phyloP scores from a whole-genome alignment of 169 alveolate genomes.

The Eimeria acervulina region DNA sequence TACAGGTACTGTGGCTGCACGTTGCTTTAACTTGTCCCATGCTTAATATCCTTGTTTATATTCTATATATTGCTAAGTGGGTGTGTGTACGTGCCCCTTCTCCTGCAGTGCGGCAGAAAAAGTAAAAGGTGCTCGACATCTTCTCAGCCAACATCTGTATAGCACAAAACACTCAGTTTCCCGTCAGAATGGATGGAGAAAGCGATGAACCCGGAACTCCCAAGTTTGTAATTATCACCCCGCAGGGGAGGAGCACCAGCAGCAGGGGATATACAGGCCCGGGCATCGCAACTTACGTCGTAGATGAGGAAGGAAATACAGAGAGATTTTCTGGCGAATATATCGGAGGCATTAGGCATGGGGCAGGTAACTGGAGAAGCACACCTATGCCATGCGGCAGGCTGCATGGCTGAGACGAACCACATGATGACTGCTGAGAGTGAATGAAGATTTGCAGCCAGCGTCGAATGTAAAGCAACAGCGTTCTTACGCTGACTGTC shows the following conservation, averaged over 20 bases:
- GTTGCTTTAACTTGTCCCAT: neutral
- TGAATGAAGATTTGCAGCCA: neutral
- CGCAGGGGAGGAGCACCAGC: slow-evolving; percentile 55
- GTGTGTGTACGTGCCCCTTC: neutral
- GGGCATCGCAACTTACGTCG: slow-evolving; percentile 64
- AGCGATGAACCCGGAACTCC: slow-evolving; percentile 25
- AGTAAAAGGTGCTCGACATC: neutral
- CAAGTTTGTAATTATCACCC: slow-evolving; percentile 53
- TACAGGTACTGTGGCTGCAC: neutral
- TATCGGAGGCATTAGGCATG: slow-evolving; percentile 72
- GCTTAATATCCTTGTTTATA: neutral
- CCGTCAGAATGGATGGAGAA: slow-evolving; percentile 40
- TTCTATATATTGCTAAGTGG: neutral
- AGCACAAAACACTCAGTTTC: neutral
- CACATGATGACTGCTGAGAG: neutral
- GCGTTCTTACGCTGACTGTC: neutral
- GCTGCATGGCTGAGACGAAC: neutral
- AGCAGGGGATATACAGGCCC: slow-evolving; percentile 78
- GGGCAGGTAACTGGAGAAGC: slow-evolving; percentile 9
- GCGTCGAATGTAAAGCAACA: neutral
- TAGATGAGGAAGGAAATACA: slow-evolving; percentile 67
- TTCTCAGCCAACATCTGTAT: neutral
- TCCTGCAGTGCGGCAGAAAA: neutral
- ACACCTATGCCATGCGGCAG: neutral
- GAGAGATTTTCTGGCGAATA: slow-evolving; percentile 66